Percentiles rank a stretch among this genome's conserved stretches.
Conservation (phyloP, 805 yeast genomes). For the Schizosaccharomyces octosporus region DNA sequence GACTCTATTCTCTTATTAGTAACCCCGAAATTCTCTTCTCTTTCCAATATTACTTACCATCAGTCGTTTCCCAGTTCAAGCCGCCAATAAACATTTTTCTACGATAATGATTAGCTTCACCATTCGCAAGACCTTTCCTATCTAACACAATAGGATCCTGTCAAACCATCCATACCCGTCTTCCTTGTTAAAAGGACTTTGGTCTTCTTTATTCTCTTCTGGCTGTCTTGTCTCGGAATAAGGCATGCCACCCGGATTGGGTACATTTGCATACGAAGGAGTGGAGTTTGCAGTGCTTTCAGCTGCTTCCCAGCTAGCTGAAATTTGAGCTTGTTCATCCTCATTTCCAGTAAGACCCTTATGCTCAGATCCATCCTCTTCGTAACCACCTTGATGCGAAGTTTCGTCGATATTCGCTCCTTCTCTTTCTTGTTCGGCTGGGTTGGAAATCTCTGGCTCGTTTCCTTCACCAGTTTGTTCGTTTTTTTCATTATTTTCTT, state of each 20-base stretch:
- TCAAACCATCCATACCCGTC: constrained; percentile 1
- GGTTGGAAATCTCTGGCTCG: background rate
- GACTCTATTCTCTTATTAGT: constrained; percentile 21
- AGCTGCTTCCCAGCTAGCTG: background rate
- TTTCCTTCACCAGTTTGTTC: background rate
- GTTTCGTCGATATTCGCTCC: constrained; percentile 11
- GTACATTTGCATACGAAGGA: background rate
- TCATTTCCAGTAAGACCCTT: background rate
- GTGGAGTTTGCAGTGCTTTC: background rate
- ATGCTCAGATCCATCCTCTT: constrained; percentile 2
- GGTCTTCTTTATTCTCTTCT: background rate
- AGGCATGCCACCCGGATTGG: background rate
- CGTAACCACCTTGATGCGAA: constrained; percentile 14
- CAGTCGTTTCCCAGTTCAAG: constrained; percentile 91
- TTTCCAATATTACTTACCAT: constrained; percentile 13
- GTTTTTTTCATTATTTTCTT: background rate
- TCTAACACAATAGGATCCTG: background rate
- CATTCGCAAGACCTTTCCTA: background rate
- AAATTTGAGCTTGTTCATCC: background rate
- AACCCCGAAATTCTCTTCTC: background rate
- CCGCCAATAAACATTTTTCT: constrained; percentile 36
- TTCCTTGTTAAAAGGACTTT: constrained; percentile 3
- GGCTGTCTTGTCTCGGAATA: background rate
- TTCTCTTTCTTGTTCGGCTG: constrained; percentile 10
- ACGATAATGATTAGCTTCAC: background rate